Percentiles rank a stretch among this genome's conserved stretches.
phyloP scores from a whole-genome alignment of 2,329 filamentous ascomycete species.

The Aureobasidium sp. region DNA sequence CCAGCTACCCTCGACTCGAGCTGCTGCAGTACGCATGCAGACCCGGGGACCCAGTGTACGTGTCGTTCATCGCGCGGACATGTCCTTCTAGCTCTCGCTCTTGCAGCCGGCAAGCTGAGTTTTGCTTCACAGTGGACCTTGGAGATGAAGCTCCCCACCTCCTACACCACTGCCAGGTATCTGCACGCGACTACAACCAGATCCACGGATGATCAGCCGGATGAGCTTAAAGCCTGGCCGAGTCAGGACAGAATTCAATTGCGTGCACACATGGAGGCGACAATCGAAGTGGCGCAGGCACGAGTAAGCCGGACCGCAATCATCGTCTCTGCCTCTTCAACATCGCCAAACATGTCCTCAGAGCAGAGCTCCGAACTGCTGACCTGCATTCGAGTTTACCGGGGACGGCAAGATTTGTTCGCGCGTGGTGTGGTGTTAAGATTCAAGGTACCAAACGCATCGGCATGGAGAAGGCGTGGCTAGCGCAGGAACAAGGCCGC shows the following conservation, averaged over 20 bases:
- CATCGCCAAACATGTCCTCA: constrained; percentile 5
- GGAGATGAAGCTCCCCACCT: background rate
- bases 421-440: constrained; percentile 6
- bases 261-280: background rate
- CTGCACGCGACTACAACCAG: background rate
- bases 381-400: constrained; percentile 1
- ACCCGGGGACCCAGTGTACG: background rate
- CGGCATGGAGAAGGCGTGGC: constrained; percentile 8
- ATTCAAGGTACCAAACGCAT: constrained; percentile 12
- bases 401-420: background rate
- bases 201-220: constrained; percentile 1
- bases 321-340: background rate
- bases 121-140: background rate
- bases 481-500: constrained; percentile 8
- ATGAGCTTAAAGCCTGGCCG: constrained; percentile 6
- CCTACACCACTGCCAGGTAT: background rate
- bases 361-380: background rate
- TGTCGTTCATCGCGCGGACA: background rate
- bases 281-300: background rate
- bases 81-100: background rate
- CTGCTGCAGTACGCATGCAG: background rate
- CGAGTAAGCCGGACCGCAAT: background rate
- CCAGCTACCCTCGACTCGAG: background rate
- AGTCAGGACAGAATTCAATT: background rate
- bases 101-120: background rate